Evolutionary conservation across 2,329 filamentous ascomycete species (phyloP), one percentile per base, ranked within the genome.

Genomic region (Penicillium digitatum): DNA sequence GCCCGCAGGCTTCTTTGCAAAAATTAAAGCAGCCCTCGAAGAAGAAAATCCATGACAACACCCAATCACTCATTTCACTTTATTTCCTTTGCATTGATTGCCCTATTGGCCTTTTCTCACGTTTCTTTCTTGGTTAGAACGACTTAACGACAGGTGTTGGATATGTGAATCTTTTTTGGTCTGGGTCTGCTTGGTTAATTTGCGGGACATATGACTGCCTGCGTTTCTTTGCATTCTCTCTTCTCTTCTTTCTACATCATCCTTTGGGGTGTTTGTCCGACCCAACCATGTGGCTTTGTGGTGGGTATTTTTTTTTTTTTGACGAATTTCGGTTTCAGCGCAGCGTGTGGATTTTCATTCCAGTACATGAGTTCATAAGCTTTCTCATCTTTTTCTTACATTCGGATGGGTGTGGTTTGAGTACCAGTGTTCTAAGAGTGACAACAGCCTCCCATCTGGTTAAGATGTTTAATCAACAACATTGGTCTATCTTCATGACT

Each of bases 1-100:
- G 78, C 77, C 77, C 0, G 72, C 72, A 20, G 75, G 75, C 12
- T 78, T 79, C 57, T 78, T 78, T 58, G 74, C 74, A 35, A 78
- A 78, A 62, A 74, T 79, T 55, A 76, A 74, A 65, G 70, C 75
- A 53, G 75, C 76, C 2, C 61, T 77, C 53, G 74, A 78, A 67
- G 74, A 75, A 62, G 75, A 75, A 58, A 67, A 69, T 52, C 43
- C 62, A 53, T 72, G 55, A 71, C 56, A 43, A 44, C 52, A 44
- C 46, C 47, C 44, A 60, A 59, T 54, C 45, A 52, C 56, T 62
- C 61, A 51, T 60, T 58, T 55, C 40, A 59, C 52, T 40, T 11
- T 16, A 48, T 68, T 65, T 64, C 66, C 47, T 70, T 66, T 66
- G 61, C 68, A 52, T 54, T 46, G 32, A 49, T 26, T 44, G 47